Evolutionary conservation across 805 yeast genomes (phyloP), one percentile per base, ranked within the genome.

Genomic region (Metschnikowia amazonensis): DNA sequence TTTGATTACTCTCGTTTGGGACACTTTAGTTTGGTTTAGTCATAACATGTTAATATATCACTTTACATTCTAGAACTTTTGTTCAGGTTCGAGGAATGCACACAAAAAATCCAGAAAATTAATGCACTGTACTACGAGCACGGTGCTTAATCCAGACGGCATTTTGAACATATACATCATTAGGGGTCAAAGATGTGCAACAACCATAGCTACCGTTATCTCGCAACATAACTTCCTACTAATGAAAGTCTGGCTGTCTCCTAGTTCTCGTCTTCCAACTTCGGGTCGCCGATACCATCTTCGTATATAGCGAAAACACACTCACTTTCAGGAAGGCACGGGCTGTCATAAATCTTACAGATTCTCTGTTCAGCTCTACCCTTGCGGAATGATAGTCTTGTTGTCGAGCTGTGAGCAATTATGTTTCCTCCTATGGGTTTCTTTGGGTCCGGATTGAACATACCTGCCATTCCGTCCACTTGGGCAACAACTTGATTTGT

Each of bases 381-480:
- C 69, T 94, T 94, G 60, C 84, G 86, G 64, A 94, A 82, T 45
- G 86, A 85, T 48, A 94, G 75, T 59, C 99, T 79, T 2, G 99
- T 94, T 5, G 98, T 92, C 2, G 97, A 89, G 16, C 96, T 83
- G 65, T 94, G 99, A 0, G 98, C 99, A 64, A 94, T 84, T 57
- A 94, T 94, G 61, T 94, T 92, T 58, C 99, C 99, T 50, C 99
- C 99, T 55, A 94, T 92, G 14, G 99, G 99, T 65, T 94, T 94
- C 65, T 94, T 94, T 13, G 98, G 97, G 65, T 94, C 99, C 1
- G 97, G 96, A 57, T 90, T 89, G 64, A 82, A 90, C 71, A 81
- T 70, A 23, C 80, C 75, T 34, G 81, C 81, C 59, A 95, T 95
- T 1, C 92, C 94, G 60, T 94, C 99, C 16, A 94, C 99, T 66